Conservation (phyloP, 2,329 filamentous ascomycete genomes). For the Botryotinia globosa region DNA sequence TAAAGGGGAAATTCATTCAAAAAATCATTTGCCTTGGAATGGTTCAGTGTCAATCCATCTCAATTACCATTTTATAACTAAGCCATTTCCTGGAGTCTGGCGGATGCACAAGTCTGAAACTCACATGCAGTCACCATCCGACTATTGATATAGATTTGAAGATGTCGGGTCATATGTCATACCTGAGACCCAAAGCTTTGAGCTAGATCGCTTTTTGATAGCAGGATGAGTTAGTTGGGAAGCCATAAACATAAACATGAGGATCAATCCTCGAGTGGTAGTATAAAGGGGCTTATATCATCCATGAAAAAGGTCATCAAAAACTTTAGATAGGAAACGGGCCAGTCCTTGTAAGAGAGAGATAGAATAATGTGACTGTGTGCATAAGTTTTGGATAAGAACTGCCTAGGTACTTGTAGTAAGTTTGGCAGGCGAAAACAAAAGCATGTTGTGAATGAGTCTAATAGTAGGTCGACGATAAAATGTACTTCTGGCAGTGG, state of each 20-base stretch:
- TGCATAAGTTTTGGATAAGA: neutral
- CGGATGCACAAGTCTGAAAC: neutral
- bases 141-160: neutral
- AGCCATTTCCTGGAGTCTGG: neutral
- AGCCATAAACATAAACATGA: neutral
- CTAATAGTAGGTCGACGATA: neutral
- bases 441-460: neutral
- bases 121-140: neutral
- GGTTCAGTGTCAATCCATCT: neutral
- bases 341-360: fast-evolving
- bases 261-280: neutral
- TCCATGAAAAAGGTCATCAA: neutral
- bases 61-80: fast-evolving
- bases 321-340: neutral
- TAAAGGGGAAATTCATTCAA: fast-evolving
- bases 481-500: neutral
- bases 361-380: fast-evolving
- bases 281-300: neutral
- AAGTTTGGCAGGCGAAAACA: neutral
- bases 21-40: fast-evolving
- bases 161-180: fast-evolving
- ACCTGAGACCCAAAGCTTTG: fast-evolving
- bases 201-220: neutral
- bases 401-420: neutral
- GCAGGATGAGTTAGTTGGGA: neutral